A percentile compares a stretch with the other conserved stretches of the same genome.
phyloP scores from a whole-genome alignment of 1,284 basidiomycete genomes.

The Leccinum variabile region DNA sequence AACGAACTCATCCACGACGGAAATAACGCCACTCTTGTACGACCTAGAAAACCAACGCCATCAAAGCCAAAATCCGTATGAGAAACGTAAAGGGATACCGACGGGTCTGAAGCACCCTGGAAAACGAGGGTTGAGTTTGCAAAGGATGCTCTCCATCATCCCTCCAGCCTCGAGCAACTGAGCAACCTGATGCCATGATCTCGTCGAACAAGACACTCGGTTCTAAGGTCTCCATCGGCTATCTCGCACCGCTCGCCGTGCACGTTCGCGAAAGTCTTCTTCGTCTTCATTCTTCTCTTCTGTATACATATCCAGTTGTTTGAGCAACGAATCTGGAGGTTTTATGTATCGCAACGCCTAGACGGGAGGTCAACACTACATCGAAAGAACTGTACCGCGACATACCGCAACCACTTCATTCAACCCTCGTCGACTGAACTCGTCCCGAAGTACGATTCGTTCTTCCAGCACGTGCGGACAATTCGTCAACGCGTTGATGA shows the following conservation, averaged over 20 bases:
- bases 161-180: slow-evolving; percentile 38
- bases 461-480: slow-evolving; percentile 79
- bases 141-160: slow-evolving; percentile 23
- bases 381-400: slow-evolving; percentile 17
- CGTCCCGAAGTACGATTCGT: slow-evolving; percentile 75
- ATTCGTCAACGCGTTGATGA: slow-evolving; percentile 81
- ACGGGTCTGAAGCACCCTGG: slow-evolving; percentile 63
- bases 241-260: slow-evolving; percentile 45
- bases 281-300: slow-evolving; percentile 91
- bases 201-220: slow-evolving; percentile 55
- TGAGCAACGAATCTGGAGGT: slow-evolving; percentile 71
- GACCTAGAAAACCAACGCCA: slow-evolving; percentile 42
- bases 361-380: not conserved
- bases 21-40: slow-evolving; percentile 61
- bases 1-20: slow-evolving; percentile 68
- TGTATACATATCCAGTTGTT: slow-evolving; percentile 76
- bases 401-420: slow-evolving; percentile 82
- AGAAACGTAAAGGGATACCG: slow-evolving; percentile 31
- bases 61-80: slow-evolving; percentile 8
- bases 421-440: slow-evolving; percentile 77
- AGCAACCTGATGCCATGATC: slow-evolving; percentile 48
- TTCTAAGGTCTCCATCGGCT: slow-evolving; percentile 43
- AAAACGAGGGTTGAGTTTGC: slow-evolving; percentile 50
- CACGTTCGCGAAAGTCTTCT: slow-evolving; percentile 73
- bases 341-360: slow-evolving; percentile 74